These are phyloP conservation scores for Bondarzewia mesenterica DNA, from an alignment of 1,284 basidiomycete genomes.

Conservation along the genomic window DNA sequence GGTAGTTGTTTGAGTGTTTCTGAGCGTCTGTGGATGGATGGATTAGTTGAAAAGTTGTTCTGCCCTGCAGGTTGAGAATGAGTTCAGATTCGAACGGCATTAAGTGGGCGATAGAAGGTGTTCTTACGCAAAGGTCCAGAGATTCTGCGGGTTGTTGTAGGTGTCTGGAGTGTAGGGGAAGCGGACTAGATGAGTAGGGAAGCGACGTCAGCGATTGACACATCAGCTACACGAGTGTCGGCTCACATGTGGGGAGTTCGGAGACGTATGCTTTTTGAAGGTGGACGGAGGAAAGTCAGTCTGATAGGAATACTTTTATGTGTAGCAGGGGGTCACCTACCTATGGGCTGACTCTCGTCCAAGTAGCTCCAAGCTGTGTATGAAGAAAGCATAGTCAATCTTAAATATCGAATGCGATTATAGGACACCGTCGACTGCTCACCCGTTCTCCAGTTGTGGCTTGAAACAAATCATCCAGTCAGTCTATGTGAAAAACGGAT, in stretches of 20 bases:
- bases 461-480: background rate
- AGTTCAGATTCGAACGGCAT: too few relatives aligned
- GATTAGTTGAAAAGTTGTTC: too few relatives aligned
- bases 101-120: too few relatives aligned
- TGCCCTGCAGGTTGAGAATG: too few relatives aligned
- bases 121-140: conserved; percentile 51
- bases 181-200: conserved; percentile 29
- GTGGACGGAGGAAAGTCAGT: background rate
- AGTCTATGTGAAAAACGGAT: background rate
- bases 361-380: conserved; percentile 22
- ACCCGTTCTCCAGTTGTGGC: conserved; percentile 45
- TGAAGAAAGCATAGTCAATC: background rate
- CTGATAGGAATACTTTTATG: background rate
- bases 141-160: conserved; percentile 53
- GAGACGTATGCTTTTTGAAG: conserved; percentile 27
- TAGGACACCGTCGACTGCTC: too few relatives aligned
- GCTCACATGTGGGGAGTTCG: conserved; percentile 26
- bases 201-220: background rate
- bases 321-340: background rate
- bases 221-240: too few relatives aligned
- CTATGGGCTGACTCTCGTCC: conserved; percentile 19
- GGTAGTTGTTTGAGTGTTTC: too few relatives aligned
- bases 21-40: too few relatives aligned
- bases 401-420: too few relatives aligned
- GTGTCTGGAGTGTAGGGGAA: conserved; percentile 56